Evolutionary conservation across 306 rosid species (phyloP), one percentile per base, ranked within the genome.

Genomic region (Ammopiptanthus mongolicus): DNA sequence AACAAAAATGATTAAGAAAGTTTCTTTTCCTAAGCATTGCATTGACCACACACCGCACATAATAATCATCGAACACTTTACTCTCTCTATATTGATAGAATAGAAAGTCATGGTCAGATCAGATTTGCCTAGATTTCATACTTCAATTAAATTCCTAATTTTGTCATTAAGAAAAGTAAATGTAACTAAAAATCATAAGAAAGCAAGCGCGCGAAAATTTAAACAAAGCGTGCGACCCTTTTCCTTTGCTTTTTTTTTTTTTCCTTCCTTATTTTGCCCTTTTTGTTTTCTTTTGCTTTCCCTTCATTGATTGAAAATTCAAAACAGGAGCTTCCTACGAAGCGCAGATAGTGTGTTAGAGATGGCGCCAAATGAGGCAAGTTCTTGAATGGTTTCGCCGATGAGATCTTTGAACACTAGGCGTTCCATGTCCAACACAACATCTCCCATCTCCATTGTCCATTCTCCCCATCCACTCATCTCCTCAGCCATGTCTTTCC

Each of bases 321-420:
- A 95, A 79, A 91, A 91, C 51, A 82, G 55, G 67, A 95, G 79
- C 81, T 82, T 92, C 87, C 97, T 82, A 25, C 97, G 87, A 12
- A 75, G 86, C 17, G 77, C 86, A 4, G 77, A 58, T 18, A 83
- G 44, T 7, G 29, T 78, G 77, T 66, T 75, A 76, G 63, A 72
- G 11, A 50, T 71, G 25, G 74, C 60, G 12, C 84, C 14, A 81
- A 64, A 12, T 1, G 84, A 50, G n/a, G 92, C 90, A 22, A 92
- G 87, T 75, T 92, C 88, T 22, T 80, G 82, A 60, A 95, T 92
- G 5, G 97, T 87, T 79, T 95, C 97, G 8, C 87, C 91, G 22
- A 95, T 85, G 22, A 95, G 78, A 70, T 95, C 99, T 69, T 95
- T 95, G 82, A 92, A 95, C 15, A 95, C 82, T 6, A 82, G 87